Base-by-base conservation (phyloP, 2,329 filamentous ascomycete genomes). In the Botrytis cinerea region DNA sequence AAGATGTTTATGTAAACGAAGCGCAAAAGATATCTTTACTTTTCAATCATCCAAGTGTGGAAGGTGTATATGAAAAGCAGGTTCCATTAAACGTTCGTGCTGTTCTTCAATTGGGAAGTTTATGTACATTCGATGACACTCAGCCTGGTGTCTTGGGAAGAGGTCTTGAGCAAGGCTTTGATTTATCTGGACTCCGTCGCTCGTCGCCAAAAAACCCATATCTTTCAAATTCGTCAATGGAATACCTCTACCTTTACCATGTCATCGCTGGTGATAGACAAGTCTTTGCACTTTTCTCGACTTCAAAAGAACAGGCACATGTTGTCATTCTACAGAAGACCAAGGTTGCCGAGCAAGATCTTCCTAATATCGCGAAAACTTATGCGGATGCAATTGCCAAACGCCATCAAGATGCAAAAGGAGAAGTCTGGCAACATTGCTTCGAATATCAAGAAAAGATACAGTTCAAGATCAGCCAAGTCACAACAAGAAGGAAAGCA, bases 61-160 rank as follows among this genome's bases (percentile, higher is more conserved):
- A 99, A 82, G 97, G 97, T 45, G 94, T 99, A 22, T 99, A 99
- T 80, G 97, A 99, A 84, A 95, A 92, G 79, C 92, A 97, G 77
- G 87, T 99, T 1, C 94, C 97, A 1, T 86, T 98, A 9, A 93
- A 93, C 76, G 88, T 97, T 66, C 89, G 95, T 59, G 96, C 95
- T 6, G 88, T 99, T 46, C 87, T 99, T 16, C 93, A 96, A 77
- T 86, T 99, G 1, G 97, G 96, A 60, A 98, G 93, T 79, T 86
- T 93, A 45, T 99, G 96, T 81, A 97, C 94, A 2, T 97, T 99
- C 77, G 96, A 99, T 79, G 93, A 97, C 79, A 91, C 87, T 72
- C 95, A 98, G 78, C 89, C 92, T 74, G 97, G 95, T 78, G 95
- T 98, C 2, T 88, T 99, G 14, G 96, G 96, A 68, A 95, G 92